phyloP scores from a whole-genome alignment of 768 basidiomycete genomes.

The Chalciporus pseudorubinellus region DNA sequence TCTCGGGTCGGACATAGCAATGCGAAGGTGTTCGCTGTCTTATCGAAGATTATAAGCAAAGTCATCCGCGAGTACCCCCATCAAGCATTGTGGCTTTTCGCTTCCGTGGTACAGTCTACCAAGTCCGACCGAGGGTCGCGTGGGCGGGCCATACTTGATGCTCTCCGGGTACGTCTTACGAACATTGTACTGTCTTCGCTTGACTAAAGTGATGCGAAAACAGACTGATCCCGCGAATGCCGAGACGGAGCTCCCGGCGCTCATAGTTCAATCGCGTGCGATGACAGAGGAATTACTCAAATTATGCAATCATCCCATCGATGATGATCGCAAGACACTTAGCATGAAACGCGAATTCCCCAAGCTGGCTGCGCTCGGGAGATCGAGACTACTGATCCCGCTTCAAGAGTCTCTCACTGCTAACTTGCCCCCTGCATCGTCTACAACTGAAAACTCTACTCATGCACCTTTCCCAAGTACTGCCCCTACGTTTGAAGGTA shows the following conservation, averaged over 20 bases:
- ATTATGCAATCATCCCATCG: constrained; percentile 57
- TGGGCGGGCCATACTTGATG: constrained; percentile 56
- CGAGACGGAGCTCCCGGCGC: constrained; percentile 39
- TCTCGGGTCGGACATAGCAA: constrained; percentile 85
- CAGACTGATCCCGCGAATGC: constrained; percentile 49
- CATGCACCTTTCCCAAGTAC: constrained; percentile 81
- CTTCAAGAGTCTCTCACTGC: constrained; percentile 91
- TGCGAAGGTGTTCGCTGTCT: constrained; percentile 51
- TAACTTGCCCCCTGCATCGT: constrained; percentile 74
- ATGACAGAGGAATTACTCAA: constrained; percentile 72
- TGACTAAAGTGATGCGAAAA: not conserved
- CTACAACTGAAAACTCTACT: constrained; percentile 41
- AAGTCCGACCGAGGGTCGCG: constrained; percentile 57
- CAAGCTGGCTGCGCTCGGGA: constrained; percentile 52
- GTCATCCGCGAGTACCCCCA: constrained; percentile 85
- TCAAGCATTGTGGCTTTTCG: constrained; percentile 92
- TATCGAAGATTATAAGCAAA: constrained; percentile 63
- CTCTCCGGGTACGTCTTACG: constrained; percentile 48
- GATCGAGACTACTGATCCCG: constrained; percentile 77
- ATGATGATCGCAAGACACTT: constrained; percentile 37
- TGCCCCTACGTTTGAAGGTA: constrained; percentile 76
- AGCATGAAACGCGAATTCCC: constrained; percentile 53
- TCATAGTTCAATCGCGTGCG: constrained; percentile 52
- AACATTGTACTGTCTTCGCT: not conserved
- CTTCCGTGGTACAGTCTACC: constrained; percentile 83